Evolutionary conservation across 176 grass and related monocot genomes (phyloP), one percentile per base, ranked within the genome.

Genomic region (Themeda triandra): DNA sequence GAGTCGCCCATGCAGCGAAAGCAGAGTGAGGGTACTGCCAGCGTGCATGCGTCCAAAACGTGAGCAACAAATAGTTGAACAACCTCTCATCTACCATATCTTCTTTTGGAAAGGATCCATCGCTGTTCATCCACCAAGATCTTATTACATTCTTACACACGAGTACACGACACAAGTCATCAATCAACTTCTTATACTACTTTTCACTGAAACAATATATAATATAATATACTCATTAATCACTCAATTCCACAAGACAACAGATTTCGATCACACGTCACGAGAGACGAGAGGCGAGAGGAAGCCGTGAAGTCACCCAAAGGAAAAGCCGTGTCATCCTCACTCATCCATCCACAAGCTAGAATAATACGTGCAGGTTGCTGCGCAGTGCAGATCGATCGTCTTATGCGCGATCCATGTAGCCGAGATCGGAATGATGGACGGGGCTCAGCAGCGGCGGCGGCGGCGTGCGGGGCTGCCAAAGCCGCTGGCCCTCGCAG

Each of bases 401-500:
- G 6, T 63, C 49, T 77, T 36, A 88, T 2, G 73, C 80, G 13
- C 54, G 66, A 65, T 83, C 80, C 66, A 83, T 51, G 32, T 54
- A 83, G 17, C 73, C 44, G n/a, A 31, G 27, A 30, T 78, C 81
- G 1, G 35, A 67, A 27, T 63, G 31, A 79, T 25, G 78, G 32
- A 42, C 70, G 4, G 85, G 73, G 71, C 78, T 88, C 23, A 70
- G 29, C n/a, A n/a, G n/a, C 13, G 83, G 70, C 41, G 28, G 66
- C 28, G 86, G 90, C 44, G 53, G 42, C 54, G 73, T 69, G 21
- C 80, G 80, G 10, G 75, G 75, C 37, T 69, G 60, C 76, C 76
- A 32, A 19, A 91, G 48, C 78, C 45, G 87, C 83, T 66, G 78
- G 19, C 85, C 92, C 28, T 85, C 81, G 44, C 64, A 54, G 71